Conservation (phyloP, 495 filamentous ascomycete genomes). For the Chaetomidium leptoderma region DNA sequence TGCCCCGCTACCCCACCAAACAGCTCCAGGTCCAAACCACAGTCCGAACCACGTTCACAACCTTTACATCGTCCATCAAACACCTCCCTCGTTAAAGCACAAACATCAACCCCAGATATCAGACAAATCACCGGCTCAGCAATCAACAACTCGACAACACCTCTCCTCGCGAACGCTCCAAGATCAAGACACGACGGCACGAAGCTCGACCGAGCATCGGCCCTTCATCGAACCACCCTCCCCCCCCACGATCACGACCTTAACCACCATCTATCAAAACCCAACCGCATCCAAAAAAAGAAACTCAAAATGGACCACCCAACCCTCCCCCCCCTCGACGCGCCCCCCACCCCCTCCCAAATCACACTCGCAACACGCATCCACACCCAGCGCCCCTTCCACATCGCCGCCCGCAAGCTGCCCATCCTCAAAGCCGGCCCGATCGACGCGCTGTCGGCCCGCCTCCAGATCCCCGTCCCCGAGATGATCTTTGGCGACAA, state of each 20-base stretch:
- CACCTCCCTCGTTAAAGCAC: too few relatives aligned
- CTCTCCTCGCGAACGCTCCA: too few relatives aligned
- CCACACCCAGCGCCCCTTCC: conserved; percentile 59
- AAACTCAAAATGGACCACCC: conserved; percentile 2
- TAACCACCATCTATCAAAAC: too few relatives aligned
- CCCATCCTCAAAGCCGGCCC: conserved; percentile 88
- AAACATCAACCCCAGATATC: too few relatives aligned
- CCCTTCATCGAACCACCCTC: too few relatives aligned
- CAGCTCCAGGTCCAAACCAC: too few relatives aligned
- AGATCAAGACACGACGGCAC: too few relatives aligned
- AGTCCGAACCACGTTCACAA: too few relatives aligned
- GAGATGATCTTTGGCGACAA: conserved; percentile 99
- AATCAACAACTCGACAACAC: too few relatives aligned
- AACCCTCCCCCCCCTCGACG: not conserved
- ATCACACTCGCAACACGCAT: conserved; percentile 37
- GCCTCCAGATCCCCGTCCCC: conserved; percentile 78
- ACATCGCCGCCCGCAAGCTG: conserved; percentile 72
- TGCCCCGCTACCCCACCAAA: conserved; percentile 14
- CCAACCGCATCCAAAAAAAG: not conserved
- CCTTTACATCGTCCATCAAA: too few relatives aligned
- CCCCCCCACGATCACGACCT: not conserved
- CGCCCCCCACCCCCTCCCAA: not conserved
- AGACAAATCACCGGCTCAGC: too few relatives aligned
- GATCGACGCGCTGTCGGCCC: conserved; percentile 77
- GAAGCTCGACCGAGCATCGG: too few relatives aligned